Evolutionary conservation across 257 asterid genomes (phyloP).

Genomic region (Leonotis leonurus): DNA sequence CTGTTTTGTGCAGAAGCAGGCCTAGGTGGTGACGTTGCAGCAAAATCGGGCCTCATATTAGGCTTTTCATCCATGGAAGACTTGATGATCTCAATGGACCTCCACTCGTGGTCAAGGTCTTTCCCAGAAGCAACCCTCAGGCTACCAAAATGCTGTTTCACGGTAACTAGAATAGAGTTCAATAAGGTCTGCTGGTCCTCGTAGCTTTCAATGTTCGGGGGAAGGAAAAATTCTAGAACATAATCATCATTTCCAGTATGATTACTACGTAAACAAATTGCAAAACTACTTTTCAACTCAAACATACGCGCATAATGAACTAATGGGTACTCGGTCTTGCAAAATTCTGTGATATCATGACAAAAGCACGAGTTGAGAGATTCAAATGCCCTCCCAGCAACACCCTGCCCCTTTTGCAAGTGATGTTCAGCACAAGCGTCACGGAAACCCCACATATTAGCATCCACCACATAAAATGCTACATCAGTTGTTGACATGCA

Average conservation of each 20-base stretch:
- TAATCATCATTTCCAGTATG: conserved; percentile 81
- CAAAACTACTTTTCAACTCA: conserved; percentile 61
- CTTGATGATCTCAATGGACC: conserved; percentile 58
- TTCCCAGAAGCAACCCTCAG: conserved; percentile 82
- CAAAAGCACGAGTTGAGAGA: conserved; percentile 59
- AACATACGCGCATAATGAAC: conserved; percentile 93
- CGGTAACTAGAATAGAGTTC: conserved; percentile 59
- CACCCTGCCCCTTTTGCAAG: conserved; percentile 87
- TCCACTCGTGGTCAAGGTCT: conserved; percentile 62
- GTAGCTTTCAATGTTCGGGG: conserved; percentile 35
- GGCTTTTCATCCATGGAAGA: conserved; percentile 40
- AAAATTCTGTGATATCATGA: conserved; percentile 52
- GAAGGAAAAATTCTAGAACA: conserved; percentile 68
- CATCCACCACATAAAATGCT: conserved; percentile 75
- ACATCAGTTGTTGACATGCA: conserved; percentile 88
- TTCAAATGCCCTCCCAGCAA: conserved; percentile 77
- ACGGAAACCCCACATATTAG: conserved; percentile 83
- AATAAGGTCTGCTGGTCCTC: conserved; percentile 50
- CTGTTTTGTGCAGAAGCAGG: conserved; percentile 29
- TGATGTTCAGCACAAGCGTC: conserved; percentile 94
- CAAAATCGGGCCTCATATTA: conserved; percentile 30
- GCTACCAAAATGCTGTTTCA: conserved; percentile 73
- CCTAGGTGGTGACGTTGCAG: conserved; percentile 34
- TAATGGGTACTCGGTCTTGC: conserved; percentile 86
- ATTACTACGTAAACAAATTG: conserved; percentile 67